Conservation (phyloP, 768 basidiomycete species). For the Tylopilus felleus region DNA sequence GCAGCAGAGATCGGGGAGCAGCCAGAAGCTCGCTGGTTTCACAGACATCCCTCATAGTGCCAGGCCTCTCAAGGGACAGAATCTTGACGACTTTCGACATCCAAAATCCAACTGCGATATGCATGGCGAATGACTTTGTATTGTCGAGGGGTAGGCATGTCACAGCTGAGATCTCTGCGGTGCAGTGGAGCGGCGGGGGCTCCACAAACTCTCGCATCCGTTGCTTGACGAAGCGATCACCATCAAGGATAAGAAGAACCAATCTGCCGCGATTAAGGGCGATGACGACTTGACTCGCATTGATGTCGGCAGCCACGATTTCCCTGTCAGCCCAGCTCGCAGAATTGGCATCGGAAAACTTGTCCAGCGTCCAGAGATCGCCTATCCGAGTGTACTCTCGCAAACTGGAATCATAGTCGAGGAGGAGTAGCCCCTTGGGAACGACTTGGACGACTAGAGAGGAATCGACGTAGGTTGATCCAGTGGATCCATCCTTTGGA, state of each 20-base stretch:
- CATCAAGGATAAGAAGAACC: slow-evolving; percentile 46
- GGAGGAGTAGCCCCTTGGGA: slow-evolving; percentile 46
- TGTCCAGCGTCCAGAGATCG: slow-evolving; percentile 39
- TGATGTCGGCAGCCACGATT: slow-evolving; percentile 68
- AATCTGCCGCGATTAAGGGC: slow-evolving; percentile 55
- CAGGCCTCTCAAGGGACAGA: slow-evolving; percentile 34
- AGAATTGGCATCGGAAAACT: slow-evolving; percentile 20
- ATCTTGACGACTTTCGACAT: slow-evolving; percentile 60
- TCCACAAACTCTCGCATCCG: slow-evolving; percentile 25
- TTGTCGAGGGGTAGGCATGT: slow-evolving; percentile 58
- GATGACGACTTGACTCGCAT: slow-evolving; percentile 62
- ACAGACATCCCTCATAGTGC: slow-evolving; percentile 23
- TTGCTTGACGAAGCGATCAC: slow-evolving; percentile 34
- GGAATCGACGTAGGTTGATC: slow-evolving; percentile 40
- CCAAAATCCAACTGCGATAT: slow-evolving; percentile 76
- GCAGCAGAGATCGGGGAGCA: slow-evolving; percentile 44
- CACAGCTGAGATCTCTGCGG: slow-evolving; percentile 64
- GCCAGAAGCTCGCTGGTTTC: slow-evolving; percentile 35
- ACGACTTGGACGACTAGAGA: slow-evolving; percentile 74
- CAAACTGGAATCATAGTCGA: slow-evolving; percentile 51
- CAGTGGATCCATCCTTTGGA: slow-evolving; percentile 11
- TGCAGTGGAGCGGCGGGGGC: slow-evolving; percentile 13
- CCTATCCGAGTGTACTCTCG: slow-evolving; percentile 41
- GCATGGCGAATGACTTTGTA: slow-evolving; percentile 41
- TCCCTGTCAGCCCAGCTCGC: slow-evolving; percentile 33